Evolutionary conservation across 2,329 filamentous ascomycete species (phyloP).

Genomic region (Alternaria burnsii): DNA sequence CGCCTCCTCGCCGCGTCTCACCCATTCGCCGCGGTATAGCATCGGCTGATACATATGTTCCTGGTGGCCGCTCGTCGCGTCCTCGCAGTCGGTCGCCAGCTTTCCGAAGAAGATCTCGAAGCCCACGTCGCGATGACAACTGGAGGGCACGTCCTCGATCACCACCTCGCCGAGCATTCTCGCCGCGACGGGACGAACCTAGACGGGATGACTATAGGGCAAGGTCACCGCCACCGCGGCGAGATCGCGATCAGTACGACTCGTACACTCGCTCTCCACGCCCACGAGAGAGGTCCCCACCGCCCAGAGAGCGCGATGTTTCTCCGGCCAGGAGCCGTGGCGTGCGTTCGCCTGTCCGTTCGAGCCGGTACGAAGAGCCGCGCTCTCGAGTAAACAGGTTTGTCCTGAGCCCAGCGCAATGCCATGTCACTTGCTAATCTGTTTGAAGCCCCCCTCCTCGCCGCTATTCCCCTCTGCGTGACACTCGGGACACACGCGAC

Average conservation of each 20-base stretch:
- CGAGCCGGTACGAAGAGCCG: slow-evolving; percentile 57
- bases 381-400: slow-evolving; percentile 52
- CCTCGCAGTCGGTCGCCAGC: slow-evolving; percentile 51
- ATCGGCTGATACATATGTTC: slow-evolving; percentile 54
- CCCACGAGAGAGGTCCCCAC: slow-evolving; percentile 55
- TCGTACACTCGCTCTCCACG: slow-evolving; percentile 53
- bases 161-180: slow-evolving; percentile 56
- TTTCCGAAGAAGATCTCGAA: slow-evolving; percentile 52
- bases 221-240: slow-evolving; percentile 54
- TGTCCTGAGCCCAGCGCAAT: neutral
- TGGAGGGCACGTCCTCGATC: slow-evolving; percentile 58
- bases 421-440: slow-evolving; percentile 9
- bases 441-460: slow-evolving; percentile 43
- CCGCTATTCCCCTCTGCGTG: slow-evolving; percentile 55
- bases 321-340: slow-evolving; percentile 59
- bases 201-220: slow-evolving; percentile 44
- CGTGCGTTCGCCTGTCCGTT: slow-evolving; percentile 53
- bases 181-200: slow-evolving; percentile 47
- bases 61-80: slow-evolving; percentile 45
- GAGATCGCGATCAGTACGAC: slow-evolving; percentile 52
- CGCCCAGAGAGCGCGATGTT: slow-evolving; percentile 55
- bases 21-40: slow-evolving; percentile 47
- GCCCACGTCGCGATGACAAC: slow-evolving; percentile 53
- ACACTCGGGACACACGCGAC: slow-evolving; percentile 55
- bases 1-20: slow-evolving; percentile 24